phyloP scores from a whole-genome alignment of 2,329 filamentous ascomycete genomes.

The Lachnellula hyalina region DNA sequence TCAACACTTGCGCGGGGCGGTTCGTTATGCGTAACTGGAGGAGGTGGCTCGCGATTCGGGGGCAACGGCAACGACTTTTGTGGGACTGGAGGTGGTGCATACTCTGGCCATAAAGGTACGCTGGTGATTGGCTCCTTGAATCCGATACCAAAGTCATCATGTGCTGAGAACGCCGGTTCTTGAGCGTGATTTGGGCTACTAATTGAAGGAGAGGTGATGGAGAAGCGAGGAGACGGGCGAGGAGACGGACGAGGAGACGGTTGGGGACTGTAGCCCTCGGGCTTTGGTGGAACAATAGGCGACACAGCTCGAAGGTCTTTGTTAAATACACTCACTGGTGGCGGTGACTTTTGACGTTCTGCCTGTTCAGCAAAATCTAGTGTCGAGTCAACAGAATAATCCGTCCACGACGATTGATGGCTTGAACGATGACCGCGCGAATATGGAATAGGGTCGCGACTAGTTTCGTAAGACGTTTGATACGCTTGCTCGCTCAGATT shows the following conservation, averaged over 20 bases:
- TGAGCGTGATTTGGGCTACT: constrained; percentile 15
- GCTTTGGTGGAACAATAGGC: constrained; percentile 22
- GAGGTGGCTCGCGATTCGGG: constrained; percentile 18
- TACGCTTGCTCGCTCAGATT: constrained; percentile 15
- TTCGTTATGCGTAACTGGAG: constrained; percentile 16
- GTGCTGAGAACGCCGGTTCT: constrained; percentile 20
- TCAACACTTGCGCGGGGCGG: constrained; percentile 24
- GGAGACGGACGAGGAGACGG: constrained; percentile 16
- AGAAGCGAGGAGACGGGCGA: constrained; percentile 18
- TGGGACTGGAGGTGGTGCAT: constrained; percentile 19
- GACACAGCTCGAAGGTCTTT: not conserved
- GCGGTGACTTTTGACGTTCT: not conserved
- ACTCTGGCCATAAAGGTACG: constrained; percentile 19
- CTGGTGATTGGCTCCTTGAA: constrained; percentile 17
- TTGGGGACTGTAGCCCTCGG: constrained; percentile 23
- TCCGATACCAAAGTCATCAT: constrained; percentile 23
- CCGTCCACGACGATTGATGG: constrained; percentile 27
- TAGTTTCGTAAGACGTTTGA: constrained; percentile 16
- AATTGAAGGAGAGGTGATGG: constrained; percentile 2
- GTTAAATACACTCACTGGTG: not conserved
- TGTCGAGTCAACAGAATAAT: constrained; percentile 25
- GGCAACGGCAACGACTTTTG: constrained; percentile 7
- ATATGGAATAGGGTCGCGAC: constrained; percentile 9
- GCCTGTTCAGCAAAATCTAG: constrained; percentile 15
- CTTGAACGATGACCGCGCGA: constrained; percentile 19